Percentiles rank a stretch among this genome's conserved stretches.
Evolutionary conservation across 2,329 filamentous ascomycete genomes (phyloP).

Genomic region (Onygena corvina): DNA sequence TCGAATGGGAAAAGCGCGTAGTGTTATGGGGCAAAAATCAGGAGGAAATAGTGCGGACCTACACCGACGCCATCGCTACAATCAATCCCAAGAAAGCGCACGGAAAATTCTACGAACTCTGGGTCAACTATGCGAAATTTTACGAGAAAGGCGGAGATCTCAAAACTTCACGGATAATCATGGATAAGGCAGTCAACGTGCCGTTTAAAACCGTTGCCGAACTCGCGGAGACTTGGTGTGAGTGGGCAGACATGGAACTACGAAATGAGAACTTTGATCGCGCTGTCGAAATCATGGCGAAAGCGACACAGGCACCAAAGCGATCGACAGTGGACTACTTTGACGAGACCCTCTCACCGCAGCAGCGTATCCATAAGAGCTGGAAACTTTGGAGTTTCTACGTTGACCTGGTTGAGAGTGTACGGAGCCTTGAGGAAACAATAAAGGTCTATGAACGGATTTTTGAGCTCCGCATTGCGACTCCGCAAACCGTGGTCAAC

Average conservation of each 20-base stretch:
- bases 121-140: conserved; percentile 94
- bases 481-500: conserved; percentile 95
- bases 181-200: conserved; percentile 96
- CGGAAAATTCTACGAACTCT: conserved; percentile 86
- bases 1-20: conserved; percentile 96
- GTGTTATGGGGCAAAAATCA: conserved; percentile 91
- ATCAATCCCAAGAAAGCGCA: conserved; percentile 90
- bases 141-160: conserved; percentile 83
- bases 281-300: conserved; percentile 90
- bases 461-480: conserved; percentile 94
- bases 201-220: conserved; percentile 97
- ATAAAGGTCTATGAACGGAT: conserved; percentile 92
- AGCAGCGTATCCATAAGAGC: conserved; percentile 95
- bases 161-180: conserved; percentile 73
- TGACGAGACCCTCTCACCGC: conserved; percentile 82
- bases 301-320: conserved; percentile 93
- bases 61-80: conserved; percentile 83
- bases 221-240: conserved; percentile 95
- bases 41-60: conserved; percentile 80
- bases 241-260: conserved; percentile 97
- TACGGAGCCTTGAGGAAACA: conserved; percentile 80
- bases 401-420: conserved; percentile 91
- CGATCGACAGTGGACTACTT: conserved; percentile 98
- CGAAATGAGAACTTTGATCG: conserved; percentile 92
- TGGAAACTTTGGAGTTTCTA: conserved; percentile 99